Percentiles rank a stretch among this genome's conserved stretches.
These are phyloP conservation scores for Elsinoe arachidis DNA, from an alignment of 2,329 filamentous ascomycete genomes.

Conservation along the genomic window DNA sequence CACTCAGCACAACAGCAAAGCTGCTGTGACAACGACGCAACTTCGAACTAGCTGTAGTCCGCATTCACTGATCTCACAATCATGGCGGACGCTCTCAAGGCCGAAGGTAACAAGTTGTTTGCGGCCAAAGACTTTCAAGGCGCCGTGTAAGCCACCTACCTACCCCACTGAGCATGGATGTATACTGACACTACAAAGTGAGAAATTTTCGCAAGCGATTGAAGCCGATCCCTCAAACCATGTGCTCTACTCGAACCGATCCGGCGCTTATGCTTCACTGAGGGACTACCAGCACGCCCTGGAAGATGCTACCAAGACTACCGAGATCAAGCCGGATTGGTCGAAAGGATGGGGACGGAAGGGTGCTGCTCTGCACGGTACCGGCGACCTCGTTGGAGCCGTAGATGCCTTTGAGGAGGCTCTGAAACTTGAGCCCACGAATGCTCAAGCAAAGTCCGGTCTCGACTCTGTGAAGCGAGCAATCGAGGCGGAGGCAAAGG, in stretches of 20 bases:
- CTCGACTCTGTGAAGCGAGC: conserved; percentile 77
- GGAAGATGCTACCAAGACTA: conserved; percentile 86
- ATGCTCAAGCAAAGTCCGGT: conserved; percentile 86
- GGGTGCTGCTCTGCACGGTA: conserved; percentile 80
- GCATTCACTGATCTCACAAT: background rate
- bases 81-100: conserved; percentile 80
- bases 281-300: conserved; percentile 79
- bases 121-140: conserved; percentile 93
- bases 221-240: conserved; percentile 81
- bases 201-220: conserved; percentile 92
- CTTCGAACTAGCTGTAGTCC: background rate
- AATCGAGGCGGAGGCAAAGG: conserved; percentile 66
- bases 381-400: conserved; percentile 75
- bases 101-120: conserved; percentile 97
- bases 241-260: conserved; percentile 96
- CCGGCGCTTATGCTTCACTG: conserved; percentile 77
- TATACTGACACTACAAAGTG: conserved; percentile 42
- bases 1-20: background rate
- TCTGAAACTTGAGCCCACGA: conserved; percentile 84
- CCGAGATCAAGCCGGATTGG: conserved; percentile 94
- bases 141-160: conserved; percentile 64
- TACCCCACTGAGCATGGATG: conserved; percentile 18
- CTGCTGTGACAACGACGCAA: background rate
- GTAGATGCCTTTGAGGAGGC: conserved; percentile 88
- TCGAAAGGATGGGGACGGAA: conserved; percentile 93